phyloP scores from a whole-genome alignment of 2,329 filamentous ascomycete genomes.

The Mollisia scopiformis region DNA sequence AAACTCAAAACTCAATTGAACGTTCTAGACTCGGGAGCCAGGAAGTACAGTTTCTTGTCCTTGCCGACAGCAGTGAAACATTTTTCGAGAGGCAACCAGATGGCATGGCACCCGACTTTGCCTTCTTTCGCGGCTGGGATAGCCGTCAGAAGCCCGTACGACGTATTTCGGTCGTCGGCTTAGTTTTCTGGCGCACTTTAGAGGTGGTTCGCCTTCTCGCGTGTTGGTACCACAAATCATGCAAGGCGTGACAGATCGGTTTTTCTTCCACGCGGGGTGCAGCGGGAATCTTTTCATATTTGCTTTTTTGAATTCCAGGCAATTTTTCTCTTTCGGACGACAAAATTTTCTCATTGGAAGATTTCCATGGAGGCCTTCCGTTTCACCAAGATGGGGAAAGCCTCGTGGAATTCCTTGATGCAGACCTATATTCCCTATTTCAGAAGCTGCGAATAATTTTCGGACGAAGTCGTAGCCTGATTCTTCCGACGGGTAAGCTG shows the following conservation, averaged over 20 bases:
- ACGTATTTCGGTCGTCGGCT: constrained; percentile 8
- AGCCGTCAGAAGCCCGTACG: constrained; percentile 5
- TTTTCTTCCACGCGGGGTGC: constrained; percentile 10
- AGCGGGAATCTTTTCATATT: constrained; percentile 4
- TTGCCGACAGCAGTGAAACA: background rate
- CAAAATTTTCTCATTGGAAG: constrained; percentile 13
- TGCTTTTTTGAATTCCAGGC: constrained; percentile 1
- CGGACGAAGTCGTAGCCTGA: background rate
- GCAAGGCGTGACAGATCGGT: constrained; percentile 4
- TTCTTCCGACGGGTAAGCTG: background rate
- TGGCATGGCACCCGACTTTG: constrained; percentile 10
- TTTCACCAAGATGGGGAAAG: background rate
- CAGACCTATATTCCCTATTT: background rate
- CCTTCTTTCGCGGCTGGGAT: constrained; percentile 7
- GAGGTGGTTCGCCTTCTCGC: constrained; percentile 8
- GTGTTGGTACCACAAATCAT: constrained; percentile 11
- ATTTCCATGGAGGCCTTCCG: background rate
- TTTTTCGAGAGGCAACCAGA: constrained; percentile 8
- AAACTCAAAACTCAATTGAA: background rate
- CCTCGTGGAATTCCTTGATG: background rate
- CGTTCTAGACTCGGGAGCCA: background rate
- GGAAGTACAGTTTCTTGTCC: background rate
- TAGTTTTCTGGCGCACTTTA: constrained; percentile 1
- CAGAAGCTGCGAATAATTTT: background rate
- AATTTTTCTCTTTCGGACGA: background rate